Evolutionary conservation across 306 rosid genomes (phyloP).

Genomic region (Casuarina equisetifolia): DNA sequence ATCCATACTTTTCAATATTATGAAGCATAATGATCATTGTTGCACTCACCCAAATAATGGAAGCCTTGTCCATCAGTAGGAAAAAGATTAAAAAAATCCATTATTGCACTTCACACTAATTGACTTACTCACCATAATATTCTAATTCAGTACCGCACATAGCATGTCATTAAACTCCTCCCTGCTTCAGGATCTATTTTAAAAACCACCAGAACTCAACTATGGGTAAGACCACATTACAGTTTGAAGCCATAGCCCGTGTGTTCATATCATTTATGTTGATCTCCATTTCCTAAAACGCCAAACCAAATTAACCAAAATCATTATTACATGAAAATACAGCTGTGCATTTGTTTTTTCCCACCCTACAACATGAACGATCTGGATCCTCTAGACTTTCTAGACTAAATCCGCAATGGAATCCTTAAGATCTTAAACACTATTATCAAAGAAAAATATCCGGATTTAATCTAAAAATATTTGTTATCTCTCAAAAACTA

Average conservation of each 20-base stretch:
- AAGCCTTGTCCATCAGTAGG: background rate
- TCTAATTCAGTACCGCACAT: background rate
- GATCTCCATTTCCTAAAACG: background rate
- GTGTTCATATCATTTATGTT: slow-evolving; percentile 1
- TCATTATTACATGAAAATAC: background rate
- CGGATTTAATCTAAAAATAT: too few species aligned
- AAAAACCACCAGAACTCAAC: too few species aligned
- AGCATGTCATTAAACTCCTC: background rate
- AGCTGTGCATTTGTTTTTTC: background rate
- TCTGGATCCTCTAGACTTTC: too few species aligned
- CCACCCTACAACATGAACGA: background rate
- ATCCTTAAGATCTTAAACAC: too few species aligned
- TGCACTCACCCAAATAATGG: background rate
- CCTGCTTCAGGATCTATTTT: background rate
- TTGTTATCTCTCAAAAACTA: too few species aligned
- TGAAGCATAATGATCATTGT: background rate
- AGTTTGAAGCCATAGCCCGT: too few species aligned
- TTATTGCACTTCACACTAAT: background rate
- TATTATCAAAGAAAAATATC: too few species aligned
- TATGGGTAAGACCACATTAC: too few species aligned
- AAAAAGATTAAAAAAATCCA: background rate
- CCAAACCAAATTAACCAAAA: background rate
- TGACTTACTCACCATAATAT: background rate
- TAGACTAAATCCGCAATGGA: too few species aligned
- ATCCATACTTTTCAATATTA: background rate